A percentile compares a stretch with the other conserved stretches of the same genome.
Evolutionary conservation across 2,329 filamentous ascomycete species (phyloP).

Genomic region (Aspergillus fructus): DNA sequence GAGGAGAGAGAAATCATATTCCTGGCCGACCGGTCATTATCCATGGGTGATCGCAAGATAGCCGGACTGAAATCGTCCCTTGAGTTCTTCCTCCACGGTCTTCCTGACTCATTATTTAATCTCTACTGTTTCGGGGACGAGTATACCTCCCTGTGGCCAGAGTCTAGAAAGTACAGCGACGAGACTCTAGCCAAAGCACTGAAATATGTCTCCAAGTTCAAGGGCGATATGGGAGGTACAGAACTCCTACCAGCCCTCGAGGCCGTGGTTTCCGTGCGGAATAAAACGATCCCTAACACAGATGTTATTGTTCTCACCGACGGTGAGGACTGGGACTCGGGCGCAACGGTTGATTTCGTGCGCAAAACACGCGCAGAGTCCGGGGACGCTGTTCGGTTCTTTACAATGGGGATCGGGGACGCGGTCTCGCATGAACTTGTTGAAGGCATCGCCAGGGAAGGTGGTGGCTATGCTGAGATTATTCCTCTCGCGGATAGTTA

Average conservation of each 20-base stretch:
- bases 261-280: conserved; percentile 21
- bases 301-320: conserved; percentile 58
- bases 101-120: conserved; percentile 68
- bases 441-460: conserved; percentile 55
- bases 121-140: conserved; percentile 64
- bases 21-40: conserved; percentile 20
- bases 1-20: conserved; percentile 19
- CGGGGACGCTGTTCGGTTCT: conserved; percentile 47
- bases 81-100: conserved; percentile 64
- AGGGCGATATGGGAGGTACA: conserved; percentile 54
- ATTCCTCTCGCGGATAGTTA: conserved; percentile 54
- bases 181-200: conserved; percentile 47
- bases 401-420: conserved; percentile 56
- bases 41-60: conserved; percentile 44
- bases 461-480: conserved; percentile 59
- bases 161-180: conserved; percentile 50
- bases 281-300: conserved; percentile 37
- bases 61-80: conserved; percentile 56
- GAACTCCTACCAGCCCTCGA: conserved; percentile 50
- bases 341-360: conserved; percentile 52
- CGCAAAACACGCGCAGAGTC: conserved; percentile 39
- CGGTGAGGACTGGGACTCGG: too few relatives aligned
- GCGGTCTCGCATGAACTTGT: conserved; percentile 54
- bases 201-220: conserved; percentile 44
- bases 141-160: conserved; percentile 49